Evolutionary conservation across 805 yeast genomes (phyloP), one percentile per base, ranked within the genome.

Genomic region (Maudiozyma serrabonitensis): DNA sequence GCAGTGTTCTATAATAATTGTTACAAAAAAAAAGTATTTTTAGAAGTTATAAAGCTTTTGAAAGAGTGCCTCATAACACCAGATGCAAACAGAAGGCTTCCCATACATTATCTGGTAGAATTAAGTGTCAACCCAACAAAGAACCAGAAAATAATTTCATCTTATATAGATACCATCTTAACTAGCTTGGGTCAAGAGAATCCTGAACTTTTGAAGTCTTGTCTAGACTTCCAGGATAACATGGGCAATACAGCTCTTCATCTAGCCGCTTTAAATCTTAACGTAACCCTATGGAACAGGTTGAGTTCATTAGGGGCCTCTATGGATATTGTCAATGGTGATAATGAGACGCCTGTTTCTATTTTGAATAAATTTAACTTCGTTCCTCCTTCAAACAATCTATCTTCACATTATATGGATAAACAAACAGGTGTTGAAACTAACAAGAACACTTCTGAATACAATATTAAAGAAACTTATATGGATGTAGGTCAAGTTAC

Each of bases 201-300:
- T 46, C 69, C 69, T 45, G 69, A 73, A 19, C 57, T 80, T 46
- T 73, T 82, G 41, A 75, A 77, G 46, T 77, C 81, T 54, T 70
- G 84, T 40, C 61, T 84, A 28, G 85, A 87, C 60, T 89, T 82
- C 57, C 87, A 80, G 60, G 98, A 93, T 65, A 74, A 73, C 21
- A 75, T 80, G 52, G 97, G 97, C 4, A 87, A 89, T 56, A 87
- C 96, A 0, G 87, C 95, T 6, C 69, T 89, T 45, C 95, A 88
- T 58, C 70, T 91, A 43, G 89, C 95, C 0, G 78, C 71, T 6
- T 49, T 63, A 25, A 67, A 67, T 44, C 48, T 61, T 28, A 67
- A 66, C 47, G 51, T 66, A 43, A 62, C 60, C 21, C 50, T 67
- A 9, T 67, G 64, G 50, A 61, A 63, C 44, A 64, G 59, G 46